Percentiles rank a stretch among this genome's conserved stretches.
Evolutionary conservation across 2,329 filamentous ascomycete species (phyloP).

Genomic region (Sclerotinia spermophila): DNA sequence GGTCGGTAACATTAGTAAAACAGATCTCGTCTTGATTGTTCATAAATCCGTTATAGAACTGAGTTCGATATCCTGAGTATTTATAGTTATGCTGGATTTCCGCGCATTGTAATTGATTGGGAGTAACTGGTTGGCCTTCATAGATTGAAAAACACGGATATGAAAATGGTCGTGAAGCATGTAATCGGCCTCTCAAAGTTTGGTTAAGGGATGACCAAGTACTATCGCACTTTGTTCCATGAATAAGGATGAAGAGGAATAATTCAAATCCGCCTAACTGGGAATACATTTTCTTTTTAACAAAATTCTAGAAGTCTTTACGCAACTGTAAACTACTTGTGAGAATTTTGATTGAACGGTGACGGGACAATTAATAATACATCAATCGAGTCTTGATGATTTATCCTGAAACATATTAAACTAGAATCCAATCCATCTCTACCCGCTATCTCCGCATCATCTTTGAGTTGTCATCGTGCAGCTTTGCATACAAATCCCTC

Average conservation of each 20-base stretch:
- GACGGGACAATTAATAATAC: neutral
- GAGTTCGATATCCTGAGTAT: constrained; percentile 29
- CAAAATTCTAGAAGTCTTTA: neutral
- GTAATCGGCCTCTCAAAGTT: constrained; percentile 28
- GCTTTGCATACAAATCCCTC: neutral
- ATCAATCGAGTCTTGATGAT: neutral
- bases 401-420: neutral
- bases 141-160: constrained; percentile 35
- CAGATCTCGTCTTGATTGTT: constrained; percentile 35
- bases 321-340: neutral
- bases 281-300: neutral
- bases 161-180: constrained; percentile 28
- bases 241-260: neutral
- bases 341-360: neutral
- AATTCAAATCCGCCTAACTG: neutral
- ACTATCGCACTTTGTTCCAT: neutral
- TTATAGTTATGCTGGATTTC: constrained; percentile 32
- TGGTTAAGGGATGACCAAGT: constrained; percentile 24
- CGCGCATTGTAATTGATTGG: constrained; percentile 29
- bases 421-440: no score
- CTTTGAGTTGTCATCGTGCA: neutral
- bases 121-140: constrained; percentile 24
- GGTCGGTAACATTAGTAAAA: constrained; percentile 31
- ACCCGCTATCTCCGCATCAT: no score
- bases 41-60: constrained; percentile 30